phyloP scores from a whole-genome alignment of 192 early-diverging fungal species.

The Gaertneriomyces sp. region DNA sequence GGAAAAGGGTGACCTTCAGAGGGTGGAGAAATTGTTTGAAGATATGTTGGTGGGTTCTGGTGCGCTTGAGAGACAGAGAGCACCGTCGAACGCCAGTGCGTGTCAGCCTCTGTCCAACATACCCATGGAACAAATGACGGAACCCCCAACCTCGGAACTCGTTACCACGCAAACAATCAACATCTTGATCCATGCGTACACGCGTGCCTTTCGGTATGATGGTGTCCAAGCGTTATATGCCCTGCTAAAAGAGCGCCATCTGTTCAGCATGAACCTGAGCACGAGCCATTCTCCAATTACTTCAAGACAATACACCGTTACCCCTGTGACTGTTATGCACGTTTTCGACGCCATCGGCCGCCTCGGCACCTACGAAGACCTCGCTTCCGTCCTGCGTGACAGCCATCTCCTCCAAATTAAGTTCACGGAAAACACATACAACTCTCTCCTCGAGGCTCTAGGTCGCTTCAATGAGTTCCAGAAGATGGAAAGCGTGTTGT shows the following conservation, averaged over 20 bases:
- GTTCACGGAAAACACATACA: conserved; percentile 6
- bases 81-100: no score
- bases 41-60: not conserved
- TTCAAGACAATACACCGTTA: not conserved
- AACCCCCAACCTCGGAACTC: no score
- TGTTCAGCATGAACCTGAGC: no score
- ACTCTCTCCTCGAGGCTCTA: conserved; percentile 11
- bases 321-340: not conserved
- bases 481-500: not conserved
- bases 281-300: not conserved
- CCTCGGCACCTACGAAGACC: conserved; percentile 7
- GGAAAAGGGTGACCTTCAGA: not conserved
- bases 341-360: conserved; percentile 4
- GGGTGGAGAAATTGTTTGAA: not conserved
- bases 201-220: not conserved
- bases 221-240: not conserved
- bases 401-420: no score
- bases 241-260: no score
- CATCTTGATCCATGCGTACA: conserved; percentile 5
- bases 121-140: not conserved
- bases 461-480: not conserved
- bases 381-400: not conserved
- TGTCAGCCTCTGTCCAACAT: no score
- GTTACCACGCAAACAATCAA: not conserved
- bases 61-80: no score